A percentile compares a stretch with the other conserved stretches of the same genome.
Evolutionary conservation across 257 asterid genomes (phyloP).

Genomic region (Forsythia viridissima): DNA sequence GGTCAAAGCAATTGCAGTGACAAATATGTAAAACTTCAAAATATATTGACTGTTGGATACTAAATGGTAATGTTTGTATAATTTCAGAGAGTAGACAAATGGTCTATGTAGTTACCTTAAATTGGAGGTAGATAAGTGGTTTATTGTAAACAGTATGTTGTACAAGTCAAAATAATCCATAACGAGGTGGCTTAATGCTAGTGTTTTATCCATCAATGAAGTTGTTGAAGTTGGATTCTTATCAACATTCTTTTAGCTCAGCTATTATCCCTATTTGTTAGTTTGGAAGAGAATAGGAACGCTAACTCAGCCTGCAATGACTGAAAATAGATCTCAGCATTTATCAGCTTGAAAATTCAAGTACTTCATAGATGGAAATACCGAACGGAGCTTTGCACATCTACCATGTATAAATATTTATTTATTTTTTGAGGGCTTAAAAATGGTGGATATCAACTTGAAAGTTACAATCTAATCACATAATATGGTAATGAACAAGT

Average conservation of each 20-base stretch:
- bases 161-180: not conserved
- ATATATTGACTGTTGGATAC: not conserved
- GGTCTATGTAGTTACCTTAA: not conserved
- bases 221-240: not conserved
- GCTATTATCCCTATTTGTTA: not conserved
- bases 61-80: not conserved
- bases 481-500: not conserved
- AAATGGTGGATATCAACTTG: not conserved
- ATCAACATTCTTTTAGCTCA: not conserved
- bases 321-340: not conserved
- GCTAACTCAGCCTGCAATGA: not conserved
- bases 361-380: not conserved
- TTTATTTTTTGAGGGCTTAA: not conserved
- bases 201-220: not conserved
- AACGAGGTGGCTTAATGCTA: not conserved
- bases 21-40: not conserved
- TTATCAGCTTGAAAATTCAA: not conserved
- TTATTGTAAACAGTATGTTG: not conserved
- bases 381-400: not conserved
- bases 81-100: not conserved
- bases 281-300: not conserved
- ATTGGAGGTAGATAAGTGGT: not conserved
- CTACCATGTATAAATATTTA: not conserved
- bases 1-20: not conserved
- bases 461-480: not conserved